These are phyloP conservation scores for Ogataea paraovalis DNA, from an alignment of 805 yeast genomes.

Conservation along the genomic window DNA sequence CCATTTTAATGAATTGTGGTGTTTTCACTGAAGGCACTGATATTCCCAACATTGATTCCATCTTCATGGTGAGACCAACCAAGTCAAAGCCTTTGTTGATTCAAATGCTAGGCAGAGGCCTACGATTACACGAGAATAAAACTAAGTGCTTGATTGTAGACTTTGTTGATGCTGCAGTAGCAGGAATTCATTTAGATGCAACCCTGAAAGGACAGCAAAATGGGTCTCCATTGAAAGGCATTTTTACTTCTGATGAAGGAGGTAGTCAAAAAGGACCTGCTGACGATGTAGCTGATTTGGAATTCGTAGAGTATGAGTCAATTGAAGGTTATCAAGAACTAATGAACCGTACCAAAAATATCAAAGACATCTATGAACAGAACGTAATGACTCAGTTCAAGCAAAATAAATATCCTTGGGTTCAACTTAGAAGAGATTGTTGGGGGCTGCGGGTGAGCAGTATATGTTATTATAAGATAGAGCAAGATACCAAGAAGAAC, in stretches of 20 bases:
- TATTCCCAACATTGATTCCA: conserved; percentile 81
- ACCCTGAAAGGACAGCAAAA: conserved; percentile 21
- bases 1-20: conserved; percentile 81
- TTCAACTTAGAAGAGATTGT: conserved; percentile 15
- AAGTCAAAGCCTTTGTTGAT: conserved; percentile 63
- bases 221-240: conserved; percentile 5
- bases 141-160: conserved; percentile 70
- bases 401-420: conserved; percentile 17
- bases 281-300: conserved; percentile 11
- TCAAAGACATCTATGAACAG: conserved; percentile 7
- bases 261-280: neutral
- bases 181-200: conserved; percentile 26
- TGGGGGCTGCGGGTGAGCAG: conserved; percentile 21
- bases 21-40: conserved; percentile 95
- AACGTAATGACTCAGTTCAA: conserved; percentile 12
- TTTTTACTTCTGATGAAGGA: conserved; percentile 11
- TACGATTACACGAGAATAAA: conserved; percentile 61
- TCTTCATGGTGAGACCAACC: conserved; percentile 78
- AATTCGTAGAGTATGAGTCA: conserved; percentile 27
- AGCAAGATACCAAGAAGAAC: conserved; percentile 11
- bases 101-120: conserved; percentile 92
- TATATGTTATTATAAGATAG: conserved; percentile 17
- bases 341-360: conserved; percentile 14
- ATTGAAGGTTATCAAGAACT: conserved; percentile 27
- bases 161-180: conserved; percentile 55